phyloP scores from a whole-genome alignment of 371 early-diverging fungal species.

The Syncephalis fuscata region DNA sequence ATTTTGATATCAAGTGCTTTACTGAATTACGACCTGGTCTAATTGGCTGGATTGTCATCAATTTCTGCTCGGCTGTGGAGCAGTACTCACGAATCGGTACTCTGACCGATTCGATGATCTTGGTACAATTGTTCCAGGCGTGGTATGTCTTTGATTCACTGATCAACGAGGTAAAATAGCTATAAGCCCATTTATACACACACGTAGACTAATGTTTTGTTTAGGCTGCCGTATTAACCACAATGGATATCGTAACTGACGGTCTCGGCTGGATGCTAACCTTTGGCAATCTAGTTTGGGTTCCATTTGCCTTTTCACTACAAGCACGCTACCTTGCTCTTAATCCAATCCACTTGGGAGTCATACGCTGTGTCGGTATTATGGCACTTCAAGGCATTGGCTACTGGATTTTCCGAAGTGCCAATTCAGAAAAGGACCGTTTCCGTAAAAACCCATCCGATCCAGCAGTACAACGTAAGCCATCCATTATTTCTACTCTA shows the following conservation, averaged over 20 bases:
- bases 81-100: conserved; percentile 46
- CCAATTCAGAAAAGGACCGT: conserved; percentile 75
- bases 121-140: conserved; percentile 56
- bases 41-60: conserved; percentile 61
- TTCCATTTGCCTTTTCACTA: conserved; percentile 74
- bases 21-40: conserved; percentile 81
- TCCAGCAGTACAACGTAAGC: conserved; percentile 25
- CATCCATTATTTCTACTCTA: conserved; percentile 10
- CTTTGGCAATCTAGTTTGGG: conserved; percentile 79
- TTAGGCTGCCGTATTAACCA: conserved; percentile 52
- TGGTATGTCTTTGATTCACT: conserved; percentile 78
- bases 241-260: conserved; percentile 88
- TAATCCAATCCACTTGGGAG: conserved; percentile 25
- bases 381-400: conserved; percentile 40
- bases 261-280: conserved; percentile 91
- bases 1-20: conserved; percentile 84
- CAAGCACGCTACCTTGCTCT: conserved; percentile 77
- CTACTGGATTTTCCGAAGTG: conserved; percentile 68
- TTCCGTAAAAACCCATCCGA: conserved; percentile 58
- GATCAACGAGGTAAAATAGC: conserved; percentile 31
- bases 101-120: conserved; percentile 61
- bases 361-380: not conserved
- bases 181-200: not conserved
- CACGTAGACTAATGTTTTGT: not conserved
- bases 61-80: conserved; percentile 54